Percentiles rank a stretch among this genome's conserved stretches.
Conservation (phyloP, 2,329 filamentous ascomycete species). For the Pseudonectria foliicola region DNA sequence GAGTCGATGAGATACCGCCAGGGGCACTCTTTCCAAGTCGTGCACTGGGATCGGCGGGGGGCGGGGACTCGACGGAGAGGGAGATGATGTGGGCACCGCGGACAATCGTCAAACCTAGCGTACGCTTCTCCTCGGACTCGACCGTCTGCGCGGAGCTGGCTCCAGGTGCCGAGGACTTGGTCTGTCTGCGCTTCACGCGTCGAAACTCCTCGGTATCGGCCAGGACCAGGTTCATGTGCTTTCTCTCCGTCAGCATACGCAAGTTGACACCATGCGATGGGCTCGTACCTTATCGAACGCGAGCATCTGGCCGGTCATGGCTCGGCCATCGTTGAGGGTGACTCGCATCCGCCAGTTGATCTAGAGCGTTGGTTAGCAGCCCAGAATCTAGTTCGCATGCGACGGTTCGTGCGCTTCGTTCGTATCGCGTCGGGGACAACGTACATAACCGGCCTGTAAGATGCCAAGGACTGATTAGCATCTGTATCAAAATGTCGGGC, state of each 20-base stretch:
- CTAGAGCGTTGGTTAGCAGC: conserved; percentile 37
- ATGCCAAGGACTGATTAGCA: conserved; percentile 50
- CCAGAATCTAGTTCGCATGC: neutral
- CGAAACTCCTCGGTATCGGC: conserved; percentile 98
- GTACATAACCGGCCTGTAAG: conserved; percentile 62
- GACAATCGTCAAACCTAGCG: conserved; percentile 89
- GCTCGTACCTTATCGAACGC: conserved; percentile 85
- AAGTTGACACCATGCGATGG: neutral
- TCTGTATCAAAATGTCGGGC: conserved; percentile 39
- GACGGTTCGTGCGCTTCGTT: conserved; percentile 5
- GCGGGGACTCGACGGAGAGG: conserved; percentile 89
- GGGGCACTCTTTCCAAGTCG: conserved; percentile 73
- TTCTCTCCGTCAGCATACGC: conserved; percentile 6
- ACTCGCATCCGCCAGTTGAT: conserved; percentile 99
- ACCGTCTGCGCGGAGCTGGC: conserved; percentile 59
- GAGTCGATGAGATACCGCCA: conserved; percentile 59
- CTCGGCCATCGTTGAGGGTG: conserved; percentile 87
- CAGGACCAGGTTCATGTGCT: conserved; percentile 99
- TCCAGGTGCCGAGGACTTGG: conserved; percentile 61
- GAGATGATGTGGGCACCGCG: conserved; percentile 93
- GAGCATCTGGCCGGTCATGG: conserved; percentile 97
- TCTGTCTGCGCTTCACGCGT: conserved; percentile 76
- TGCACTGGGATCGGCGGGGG: conserved; percentile 85
- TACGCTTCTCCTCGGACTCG: conserved; percentile 93
- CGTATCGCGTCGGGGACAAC: conserved; percentile 31